Base-by-base conservation (phyloP, 768 basidiomycete genomes). In the Pisolithus sp. region DNA sequence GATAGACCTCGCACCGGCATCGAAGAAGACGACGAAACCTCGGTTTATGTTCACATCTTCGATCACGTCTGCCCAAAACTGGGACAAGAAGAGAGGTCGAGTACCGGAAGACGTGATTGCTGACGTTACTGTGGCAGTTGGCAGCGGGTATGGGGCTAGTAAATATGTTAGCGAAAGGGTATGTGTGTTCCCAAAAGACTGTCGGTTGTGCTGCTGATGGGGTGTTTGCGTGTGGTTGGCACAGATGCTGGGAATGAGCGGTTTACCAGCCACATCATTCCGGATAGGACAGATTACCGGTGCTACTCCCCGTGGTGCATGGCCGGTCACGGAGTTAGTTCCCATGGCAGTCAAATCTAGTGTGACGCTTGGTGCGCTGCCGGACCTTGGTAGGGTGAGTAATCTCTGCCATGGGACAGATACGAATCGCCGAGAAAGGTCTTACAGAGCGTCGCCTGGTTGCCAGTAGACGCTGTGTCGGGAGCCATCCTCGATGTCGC, bases 21-120 rank as follows among this genome's bases (percentile, higher is more conserved):
- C 70, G 31, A 57, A 45, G 7, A 55, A 51, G 36, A 34, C 56
- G 2, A 24, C 39, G 40, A 67, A 67, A 18, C 58, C 73, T 0
- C 66, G 66, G 15, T 60, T 77, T 49, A 46, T 76, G 37, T 79
- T 76, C 53, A 72, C 70, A 7, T 70, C 68, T 7, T 74, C 73
- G 2, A 58, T 75, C 1, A 53, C 65, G 17, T 68, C 63, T 15
- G 62, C 63, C 0, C 58, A 62, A 28, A 53, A 46, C 1, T 61
- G 59, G 59, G 48, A 60, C 5, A 26, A 34, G 38, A 38, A 21
- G 10, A 48, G 39, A n/a, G 58, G 61, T 13, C 46, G 44, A n/a
- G 62, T 70, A 48, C 68, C 69, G 12, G 71, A 75, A 49, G 66
- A 67, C 30, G 52, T 65, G 0, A 43, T 68, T 2, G 39, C 38